phyloP scores from a whole-genome alignment of 2,329 filamentous ascomycete species.

The Zelopaecilomyces penicillatus region DNA sequence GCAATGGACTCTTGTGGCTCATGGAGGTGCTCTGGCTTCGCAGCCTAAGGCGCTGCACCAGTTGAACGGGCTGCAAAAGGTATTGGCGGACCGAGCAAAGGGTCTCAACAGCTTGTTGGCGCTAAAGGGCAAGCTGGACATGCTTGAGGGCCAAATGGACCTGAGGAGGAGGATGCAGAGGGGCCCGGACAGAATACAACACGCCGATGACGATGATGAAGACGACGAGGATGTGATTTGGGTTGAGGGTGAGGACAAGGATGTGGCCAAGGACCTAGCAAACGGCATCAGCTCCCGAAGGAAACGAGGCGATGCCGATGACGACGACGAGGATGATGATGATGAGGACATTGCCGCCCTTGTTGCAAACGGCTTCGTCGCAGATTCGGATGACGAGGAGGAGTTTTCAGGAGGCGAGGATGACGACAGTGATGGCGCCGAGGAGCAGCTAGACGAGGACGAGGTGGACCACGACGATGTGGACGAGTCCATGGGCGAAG shows the following conservation, averaged over 20 bases:
- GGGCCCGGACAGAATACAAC: constrained; percentile 24
- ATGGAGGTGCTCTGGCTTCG: constrained; percentile 82
- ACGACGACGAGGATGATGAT: constrained; percentile 47
- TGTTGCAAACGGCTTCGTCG: constrained; percentile 44
- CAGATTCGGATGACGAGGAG: constrained; percentile 53
- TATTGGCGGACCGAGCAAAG: constrained; percentile 77
- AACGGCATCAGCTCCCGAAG: constrained; percentile 26
- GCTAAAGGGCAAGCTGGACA: constrained; percentile 90
- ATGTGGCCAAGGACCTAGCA: constrained; percentile 28
- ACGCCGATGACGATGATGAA: constrained; percentile 41
- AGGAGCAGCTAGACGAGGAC: constrained; percentile 47
- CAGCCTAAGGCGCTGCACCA: constrained; percentile 76
- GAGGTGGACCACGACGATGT: constrained; percentile 53
- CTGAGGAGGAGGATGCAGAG: constrained; percentile 63
- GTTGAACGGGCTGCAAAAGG: constrained; percentile 71
- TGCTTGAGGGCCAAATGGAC: constrained; percentile 84
- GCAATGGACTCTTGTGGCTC: constrained; percentile 86
- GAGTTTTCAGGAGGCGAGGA: constrained; percentile 35
- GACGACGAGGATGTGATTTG: constrained; percentile 71
- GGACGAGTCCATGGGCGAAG: constrained; percentile 46
- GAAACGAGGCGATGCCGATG: constrained; percentile 41
- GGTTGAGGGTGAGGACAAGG: constrained; percentile 70
- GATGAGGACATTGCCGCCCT: constrained; percentile 45
- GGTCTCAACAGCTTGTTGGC: constrained; percentile 75
- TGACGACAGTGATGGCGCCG: constrained; percentile 37